Conservation (phyloP, 768 basidiomycete species). For the Lactarius evosmus region DNA sequence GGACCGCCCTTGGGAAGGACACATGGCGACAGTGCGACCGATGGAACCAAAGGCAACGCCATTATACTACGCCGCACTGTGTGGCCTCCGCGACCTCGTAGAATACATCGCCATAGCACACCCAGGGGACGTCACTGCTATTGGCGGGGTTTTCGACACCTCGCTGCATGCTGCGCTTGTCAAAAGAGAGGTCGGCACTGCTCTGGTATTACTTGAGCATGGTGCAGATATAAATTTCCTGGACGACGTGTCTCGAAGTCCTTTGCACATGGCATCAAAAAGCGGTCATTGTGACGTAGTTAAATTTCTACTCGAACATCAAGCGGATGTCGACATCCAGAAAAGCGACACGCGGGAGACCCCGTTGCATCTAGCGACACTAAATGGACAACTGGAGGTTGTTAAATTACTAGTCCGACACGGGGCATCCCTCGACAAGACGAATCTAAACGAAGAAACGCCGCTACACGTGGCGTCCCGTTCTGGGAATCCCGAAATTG, state of each 20-base stretch:
- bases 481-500: neutral
- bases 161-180: neutral
- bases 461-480: neutral
- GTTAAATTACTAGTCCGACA: neutral
- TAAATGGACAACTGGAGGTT: neutral
- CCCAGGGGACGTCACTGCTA: neutral
- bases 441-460: neutral
- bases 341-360: neutral
- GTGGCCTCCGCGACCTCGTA: neutral
- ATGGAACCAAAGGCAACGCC: neutral
- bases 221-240: neutral
- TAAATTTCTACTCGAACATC: neutral
- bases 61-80: conserved; percentile 10
- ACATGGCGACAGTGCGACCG: neutral
- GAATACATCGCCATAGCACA: neutral
- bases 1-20: conserved; percentile 2
- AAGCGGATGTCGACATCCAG: neutral
- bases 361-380: neutral
- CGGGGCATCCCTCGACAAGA: neutral
- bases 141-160: neutral
- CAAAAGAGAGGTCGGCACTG: neutral
- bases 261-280: neutral
- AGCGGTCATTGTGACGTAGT: neutral
- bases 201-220: neutral
- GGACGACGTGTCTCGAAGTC: neutral